A percentile compares a stretch with the other conserved stretches of the same genome.
Conservation (phyloP, 768 basidiomycete species). For the Rhodotorula sphaerocarpa region DNA sequence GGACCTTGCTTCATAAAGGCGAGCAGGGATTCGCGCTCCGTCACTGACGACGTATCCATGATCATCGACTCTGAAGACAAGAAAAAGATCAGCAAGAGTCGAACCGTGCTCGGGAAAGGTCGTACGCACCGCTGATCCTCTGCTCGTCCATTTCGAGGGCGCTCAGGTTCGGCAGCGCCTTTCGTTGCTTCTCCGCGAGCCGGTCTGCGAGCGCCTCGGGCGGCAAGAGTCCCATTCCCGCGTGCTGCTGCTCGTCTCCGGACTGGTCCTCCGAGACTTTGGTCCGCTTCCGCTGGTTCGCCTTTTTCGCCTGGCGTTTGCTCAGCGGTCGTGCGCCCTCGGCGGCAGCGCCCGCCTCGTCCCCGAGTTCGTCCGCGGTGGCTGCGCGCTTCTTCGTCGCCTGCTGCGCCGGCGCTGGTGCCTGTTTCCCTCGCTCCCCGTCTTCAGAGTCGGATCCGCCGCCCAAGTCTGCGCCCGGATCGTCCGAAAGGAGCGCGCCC, state of each 20-base stretch:
- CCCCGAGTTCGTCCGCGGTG: slow-evolving; percentile 18
- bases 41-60: slow-evolving; percentile 67
- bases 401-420: slow-evolving; percentile 33
- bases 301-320: slow-evolving; percentile 47
- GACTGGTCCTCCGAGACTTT: slow-evolving; percentile 41
- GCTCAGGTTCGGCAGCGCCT: slow-evolving; percentile 61
- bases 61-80: slow-evolving; percentile 58
- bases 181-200: slow-evolving; percentile 59
- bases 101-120: not conserved
- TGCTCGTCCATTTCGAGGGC: slow-evolving; percentile 71
- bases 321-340: slow-evolving; percentile 55
- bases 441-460: slow-evolving; percentile 43
- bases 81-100: slow-evolving; percentile 35
- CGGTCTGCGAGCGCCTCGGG: slow-evolving; percentile 57
- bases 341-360: slow-evolving; percentile 35
- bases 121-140: slow-evolving; percentile 62
- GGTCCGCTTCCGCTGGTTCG: slow-evolving; percentile 50
- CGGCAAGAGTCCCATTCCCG: slow-evolving; percentile 53
- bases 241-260: slow-evolving; percentile 20
- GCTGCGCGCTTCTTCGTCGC: slow-evolving; percentile 33
- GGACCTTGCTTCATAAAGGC: slow-evolving; percentile 69
- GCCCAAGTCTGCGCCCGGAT: slow-evolving; percentile 33
- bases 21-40: slow-evolving; percentile 59
- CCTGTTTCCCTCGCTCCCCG: slow-evolving; percentile 36
- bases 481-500: not conserved